Evolutionary conservation across 129 eudicot genomes (phyloP).

Genomic region (Flaveria brownii): DNA sequence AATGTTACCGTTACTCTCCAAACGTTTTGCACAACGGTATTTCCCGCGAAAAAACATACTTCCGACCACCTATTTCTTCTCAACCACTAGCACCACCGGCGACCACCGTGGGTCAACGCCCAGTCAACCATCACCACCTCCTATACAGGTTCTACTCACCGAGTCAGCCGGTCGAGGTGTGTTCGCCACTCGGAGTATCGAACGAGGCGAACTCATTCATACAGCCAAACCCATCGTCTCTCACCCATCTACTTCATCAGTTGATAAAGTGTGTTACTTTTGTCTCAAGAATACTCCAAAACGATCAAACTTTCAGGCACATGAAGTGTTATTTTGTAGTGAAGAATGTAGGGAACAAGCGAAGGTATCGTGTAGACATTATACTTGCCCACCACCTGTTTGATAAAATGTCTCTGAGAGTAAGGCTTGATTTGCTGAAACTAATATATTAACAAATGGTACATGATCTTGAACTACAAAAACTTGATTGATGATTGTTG

Average conservation of each 20-base stretch:
- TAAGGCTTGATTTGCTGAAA: neutral
- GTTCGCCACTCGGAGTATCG: slow-evolving; percentile 77
- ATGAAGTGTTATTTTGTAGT: slow-evolving; percentile 56
- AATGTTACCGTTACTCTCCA: slow-evolving; percentile 45
- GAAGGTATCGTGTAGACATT: slow-evolving; percentile 42
- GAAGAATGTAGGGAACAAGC: slow-evolving; percentile 59
- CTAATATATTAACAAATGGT: neutral
- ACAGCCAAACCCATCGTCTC: slow-evolving; percentile 69
- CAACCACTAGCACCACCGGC: slow-evolving; percentile 36
- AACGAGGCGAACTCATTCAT: slow-evolving; percentile 79
- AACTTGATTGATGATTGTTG: neutral
- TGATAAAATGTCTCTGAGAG: slow-evolving; percentile 35
- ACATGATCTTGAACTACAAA: slow-evolving; percentile 2
- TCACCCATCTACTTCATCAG: slow-evolving; percentile 63
- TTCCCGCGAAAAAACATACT: slow-evolving; percentile 20
- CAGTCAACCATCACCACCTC: slow-evolving; percentile 56
- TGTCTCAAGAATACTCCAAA: slow-evolving; percentile 52
- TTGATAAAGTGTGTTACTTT: slow-evolving; percentile 58
- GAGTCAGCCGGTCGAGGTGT: slow-evolving; percentile 86
- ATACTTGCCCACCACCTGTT: slow-evolving; percentile 44
- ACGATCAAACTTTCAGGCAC: slow-evolving; percentile 1
- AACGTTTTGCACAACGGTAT: slow-evolving; percentile 36
- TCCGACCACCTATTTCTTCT: slow-evolving; percentile 30
- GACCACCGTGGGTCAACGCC: slow-evolving; percentile 26
- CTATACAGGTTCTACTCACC: slow-evolving; percentile 67